Conservation (phyloP, 2,329 filamentous ascomycete species). For the Cercospora sp. region DNA sequence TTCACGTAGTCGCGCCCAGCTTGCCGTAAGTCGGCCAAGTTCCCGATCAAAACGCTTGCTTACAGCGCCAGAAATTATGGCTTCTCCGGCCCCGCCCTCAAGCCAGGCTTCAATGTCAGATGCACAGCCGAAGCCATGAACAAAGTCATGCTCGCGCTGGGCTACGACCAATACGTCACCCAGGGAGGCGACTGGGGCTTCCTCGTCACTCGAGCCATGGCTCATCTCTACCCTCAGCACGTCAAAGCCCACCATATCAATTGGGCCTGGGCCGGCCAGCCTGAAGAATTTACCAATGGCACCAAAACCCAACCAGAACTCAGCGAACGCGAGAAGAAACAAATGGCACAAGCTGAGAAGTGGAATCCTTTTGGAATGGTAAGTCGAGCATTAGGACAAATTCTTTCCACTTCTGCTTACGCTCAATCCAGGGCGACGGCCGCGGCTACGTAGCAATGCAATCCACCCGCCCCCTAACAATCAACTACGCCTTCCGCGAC, state of each 20-base stretch:
- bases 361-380: conserved; percentile 55
- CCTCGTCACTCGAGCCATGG: conserved; percentile 62
- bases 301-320: conserved; percentile 41
- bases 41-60: background rate
- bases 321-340: conserved; percentile 53
- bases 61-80: conserved; percentile 52
- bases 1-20: conserved; percentile 66
- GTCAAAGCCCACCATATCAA: conserved; percentile 55
- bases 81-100: conserved; percentile 63
- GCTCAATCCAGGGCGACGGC: conserved; percentile 46
- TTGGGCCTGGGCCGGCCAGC: conserved; percentile 44
- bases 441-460: conserved; percentile 62
- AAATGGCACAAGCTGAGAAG: conserved; percentile 48
- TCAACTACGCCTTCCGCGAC: conserved; percentile 69
- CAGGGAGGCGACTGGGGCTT: conserved; percentile 55
- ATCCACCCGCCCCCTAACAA: conserved; percentile 68
- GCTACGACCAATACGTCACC: conserved; percentile 60
- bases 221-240: conserved; percentile 56
- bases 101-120: conserved; percentile 51
- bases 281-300: conserved; percentile 33
- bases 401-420: too few relatives aligned
- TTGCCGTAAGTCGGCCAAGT: conserved; percentile 47
- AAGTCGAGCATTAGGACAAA: background rate
- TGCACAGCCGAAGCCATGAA: conserved; percentile 59
- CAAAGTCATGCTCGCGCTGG: conserved; percentile 60